phyloP scores from a whole-genome alignment of 2,329 filamentous ascomycete species.

The Ceratocystis destructans region DNA sequence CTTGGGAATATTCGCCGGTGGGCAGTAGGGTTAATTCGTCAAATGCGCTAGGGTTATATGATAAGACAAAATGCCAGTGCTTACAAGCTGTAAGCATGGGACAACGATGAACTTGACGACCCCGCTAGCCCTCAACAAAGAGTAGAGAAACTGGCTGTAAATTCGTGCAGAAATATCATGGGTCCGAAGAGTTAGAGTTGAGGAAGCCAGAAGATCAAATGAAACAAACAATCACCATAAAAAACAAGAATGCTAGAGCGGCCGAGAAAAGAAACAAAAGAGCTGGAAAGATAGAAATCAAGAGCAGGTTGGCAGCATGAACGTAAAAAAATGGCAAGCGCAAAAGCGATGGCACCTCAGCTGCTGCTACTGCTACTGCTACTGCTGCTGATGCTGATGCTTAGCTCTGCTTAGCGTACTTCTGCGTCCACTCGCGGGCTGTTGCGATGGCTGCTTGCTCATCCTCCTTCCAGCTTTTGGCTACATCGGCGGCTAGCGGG shows the following conservation, averaged over 20 bases:
- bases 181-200: neutral
- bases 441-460: conserved; percentile 85
- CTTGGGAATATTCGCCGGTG: neutral
- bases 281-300: neutral
- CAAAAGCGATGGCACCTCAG: neutral
- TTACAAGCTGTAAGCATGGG: neutral
- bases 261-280: neutral
- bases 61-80: too few relatives aligned
- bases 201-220: neutral
- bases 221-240: neutral
- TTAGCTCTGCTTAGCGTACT: conserved; percentile 44
- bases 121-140: neutral
- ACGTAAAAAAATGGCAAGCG: too few relatives aligned
- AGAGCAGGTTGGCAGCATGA: neutral
- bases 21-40: neutral
- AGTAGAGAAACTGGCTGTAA: neutral
- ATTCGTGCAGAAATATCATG: neutral
- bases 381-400: neutral
- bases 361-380: neutral
- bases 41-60: neutral
- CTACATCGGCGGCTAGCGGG: conserved; percentile 93
- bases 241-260: conserved; percentile 3
- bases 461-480: conserved; percentile 95
- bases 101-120: too few relatives aligned
- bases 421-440: conserved; percentile 79